A percentile compares a stretch with the other conserved stretches of the same genome.
phyloP scores from a whole-genome alignment of 2,329 filamentous ascomycete species.

The Fusarium sp. region DNA sequence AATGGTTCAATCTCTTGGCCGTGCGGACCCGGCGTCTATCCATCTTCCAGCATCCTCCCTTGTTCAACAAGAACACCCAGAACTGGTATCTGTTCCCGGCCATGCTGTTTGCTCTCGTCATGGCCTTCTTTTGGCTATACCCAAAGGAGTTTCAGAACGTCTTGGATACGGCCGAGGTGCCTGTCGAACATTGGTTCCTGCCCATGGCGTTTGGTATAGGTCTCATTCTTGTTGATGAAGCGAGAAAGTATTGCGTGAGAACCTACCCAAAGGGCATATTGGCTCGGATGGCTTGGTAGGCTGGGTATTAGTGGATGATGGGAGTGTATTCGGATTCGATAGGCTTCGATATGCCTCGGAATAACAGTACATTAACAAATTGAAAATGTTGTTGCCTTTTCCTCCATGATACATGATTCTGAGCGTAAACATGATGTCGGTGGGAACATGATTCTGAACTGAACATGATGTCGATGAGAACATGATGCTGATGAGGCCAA shows the following conservation, averaged over 20 bases:
- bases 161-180: slow-evolving; percentile 68
- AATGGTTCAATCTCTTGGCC: slow-evolving; percentile 78
- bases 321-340: slow-evolving; percentile 6
- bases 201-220: slow-evolving; percentile 71
- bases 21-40: slow-evolving; percentile 70
- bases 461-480: neutral
- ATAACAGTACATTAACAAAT: slow-evolving; percentile 5
- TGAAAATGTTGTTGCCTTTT: neutral
- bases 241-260: slow-evolving; percentile 26
- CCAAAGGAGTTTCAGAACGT: slow-evolving; percentile 68
- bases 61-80: slow-evolving; percentile 68
- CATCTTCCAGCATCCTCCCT: slow-evolving; percentile 75
- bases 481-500: neutral
- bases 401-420: slow-evolving; percentile 14
- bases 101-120: slow-evolving; percentile 71
- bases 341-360: slow-evolving; percentile 3
- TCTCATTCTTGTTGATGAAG: slow-evolving; percentile 23
- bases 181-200: slow-evolving; percentile 78
- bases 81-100: slow-evolving; percentile 75
- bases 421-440: neutral
- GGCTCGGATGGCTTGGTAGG: slow-evolving; percentile 23
- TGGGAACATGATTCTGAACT: slow-evolving; percentile 8
- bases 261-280: slow-evolving; percentile 20
- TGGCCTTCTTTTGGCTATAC: slow-evolving; percentile 76
- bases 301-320: neutral